phyloP scores from a whole-genome alignment of 768 basidiomycete genomes.

The Tulasnella sp. region DNA sequence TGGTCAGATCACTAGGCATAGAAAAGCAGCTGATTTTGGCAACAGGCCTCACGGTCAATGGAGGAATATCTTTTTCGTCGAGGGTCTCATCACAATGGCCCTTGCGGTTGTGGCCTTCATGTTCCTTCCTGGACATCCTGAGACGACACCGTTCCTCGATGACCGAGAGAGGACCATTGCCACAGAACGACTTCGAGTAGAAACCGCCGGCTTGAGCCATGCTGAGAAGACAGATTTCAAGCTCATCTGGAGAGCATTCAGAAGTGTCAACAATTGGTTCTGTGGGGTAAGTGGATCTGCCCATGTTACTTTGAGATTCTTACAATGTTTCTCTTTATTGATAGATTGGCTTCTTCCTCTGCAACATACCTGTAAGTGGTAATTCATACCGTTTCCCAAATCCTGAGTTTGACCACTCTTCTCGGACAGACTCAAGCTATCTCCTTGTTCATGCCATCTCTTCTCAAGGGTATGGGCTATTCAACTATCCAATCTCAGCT shows the following conservation, averaged over 20 bases:
- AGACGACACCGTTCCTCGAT: conserved; percentile 4
- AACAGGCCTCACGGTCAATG: conserved; percentile 9
- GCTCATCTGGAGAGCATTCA: conserved; percentile 8
- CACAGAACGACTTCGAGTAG: conserved; percentile 14
- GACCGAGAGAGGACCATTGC: conserved; percentile 10
- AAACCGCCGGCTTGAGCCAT: conserved; percentile 9
- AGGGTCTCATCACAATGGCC: conserved; percentile 9
- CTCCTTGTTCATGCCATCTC: conserved; percentile 16
- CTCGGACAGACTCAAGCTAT: conserved; percentile 8
- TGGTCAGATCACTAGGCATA: too few relatives aligned
- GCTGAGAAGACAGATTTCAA: conserved; percentile 12
- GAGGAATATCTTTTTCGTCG: conserved; percentile 14
- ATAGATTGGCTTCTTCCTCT: conserved; percentile 13
- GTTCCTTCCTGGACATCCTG: conserved; percentile 5
- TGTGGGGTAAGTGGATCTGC: conserved; percentile 4
- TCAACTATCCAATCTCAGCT: conserved; percentile 12
- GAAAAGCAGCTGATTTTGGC: neutral
- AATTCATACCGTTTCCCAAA: neutral
- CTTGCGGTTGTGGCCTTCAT: conserved; percentile 12
- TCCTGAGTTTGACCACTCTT: neutral
- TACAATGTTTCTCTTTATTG: neutral
- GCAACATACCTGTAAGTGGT: neutral
- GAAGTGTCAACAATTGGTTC: conserved; percentile 13
- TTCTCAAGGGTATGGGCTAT: conserved; percentile 15
- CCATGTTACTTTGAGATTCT: neutral